phyloP scores from a whole-genome alignment of 192 early-diverging fungal genomes.

The Entomortierella lignicola region DNA sequence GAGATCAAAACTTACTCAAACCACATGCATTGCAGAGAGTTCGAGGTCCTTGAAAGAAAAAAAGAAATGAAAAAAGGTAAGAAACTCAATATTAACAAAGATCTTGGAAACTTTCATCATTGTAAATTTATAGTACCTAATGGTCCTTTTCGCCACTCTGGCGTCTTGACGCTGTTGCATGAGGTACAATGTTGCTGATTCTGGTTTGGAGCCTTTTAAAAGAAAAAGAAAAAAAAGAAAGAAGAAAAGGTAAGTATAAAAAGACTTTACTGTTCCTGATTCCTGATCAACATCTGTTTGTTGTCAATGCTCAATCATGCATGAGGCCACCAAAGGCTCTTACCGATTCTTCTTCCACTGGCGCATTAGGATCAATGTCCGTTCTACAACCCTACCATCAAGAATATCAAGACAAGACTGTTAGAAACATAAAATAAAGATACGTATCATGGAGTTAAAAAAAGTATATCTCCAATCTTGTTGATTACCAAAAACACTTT shows the following conservation, averaged over 20 bases:
- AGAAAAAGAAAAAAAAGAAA: not conserved
- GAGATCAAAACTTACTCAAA: constrained; percentile 32
- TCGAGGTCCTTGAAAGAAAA: constrained; percentile 31
- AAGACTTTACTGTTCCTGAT: not conserved
- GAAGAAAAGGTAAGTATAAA: not conserved
- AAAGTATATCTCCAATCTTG: not conserved
- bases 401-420: not conserved
- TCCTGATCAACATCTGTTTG: no score
- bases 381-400: constrained; percentile 32
- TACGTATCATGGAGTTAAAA: not conserved
- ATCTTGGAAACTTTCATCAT: not conserved
- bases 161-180: constrained; percentile 51
- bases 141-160: constrained; percentile 55
- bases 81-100: not conserved
- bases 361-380: constrained; percentile 36
- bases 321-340: not conserved
- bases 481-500: constrained; percentile 45
- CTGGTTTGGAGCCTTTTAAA: constrained; percentile 14
- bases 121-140: constrained; percentile 15
- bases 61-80: no score
- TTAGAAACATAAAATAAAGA: no score
- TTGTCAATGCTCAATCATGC: no score
- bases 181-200: constrained; percentile 42
- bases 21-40: constrained; percentile 54
- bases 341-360: constrained; percentile 30